Evolutionary conservation across 768 basidiomycete genomes (phyloP).

Genomic region (Chalciporus piperatus): DNA sequence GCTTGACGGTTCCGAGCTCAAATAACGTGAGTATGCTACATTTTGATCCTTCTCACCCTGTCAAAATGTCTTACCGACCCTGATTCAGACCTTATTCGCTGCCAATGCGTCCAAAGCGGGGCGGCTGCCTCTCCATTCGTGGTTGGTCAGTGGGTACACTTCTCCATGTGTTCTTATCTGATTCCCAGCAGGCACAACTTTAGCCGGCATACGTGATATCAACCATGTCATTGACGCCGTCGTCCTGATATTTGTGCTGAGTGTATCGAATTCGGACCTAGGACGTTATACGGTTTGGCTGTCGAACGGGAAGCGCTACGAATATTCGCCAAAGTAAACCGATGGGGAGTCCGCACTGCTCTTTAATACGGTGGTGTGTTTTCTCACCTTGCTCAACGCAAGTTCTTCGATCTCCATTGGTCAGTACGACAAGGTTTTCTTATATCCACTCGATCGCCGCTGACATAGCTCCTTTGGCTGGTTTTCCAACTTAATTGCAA

Average conservation of each 20-base stretch:
- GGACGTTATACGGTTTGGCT: constrained; percentile 46
- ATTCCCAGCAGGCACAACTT: constrained; percentile 31
- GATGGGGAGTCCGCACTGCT: constrained; percentile 42
- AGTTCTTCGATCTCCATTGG: constrained; percentile 49
- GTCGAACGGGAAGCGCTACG: constrained; percentile 46
- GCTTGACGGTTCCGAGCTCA: constrained; percentile 39
- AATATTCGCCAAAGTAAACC: constrained; percentile 37
- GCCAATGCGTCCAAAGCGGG: constrained; percentile 27
- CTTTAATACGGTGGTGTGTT: too few species aligned
- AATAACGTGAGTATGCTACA: constrained; percentile 29
- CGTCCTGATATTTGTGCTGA: constrained; percentile 43
- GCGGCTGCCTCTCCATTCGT: constrained; percentile 38
- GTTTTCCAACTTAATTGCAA: constrained; percentile 30
- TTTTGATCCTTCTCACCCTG: constrained; percentile 11
- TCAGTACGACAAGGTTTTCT: constrained; percentile 23
- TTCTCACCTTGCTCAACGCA: constrained; percentile 60
- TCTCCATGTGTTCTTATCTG: constrained; percentile 10
- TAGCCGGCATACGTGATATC: constrained; percentile 46
- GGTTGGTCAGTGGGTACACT: constrained; percentile 36
- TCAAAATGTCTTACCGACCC: constrained; percentile 8
- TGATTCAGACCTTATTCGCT: constrained; percentile 22
- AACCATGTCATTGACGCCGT: constrained; percentile 37
- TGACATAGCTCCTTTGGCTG: constrained; percentile 19
- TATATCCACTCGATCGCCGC: constrained; percentile 25
- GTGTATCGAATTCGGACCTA: constrained; percentile 53